Evolutionary conservation across 495 filamentous ascomycete species (phyloP).

Genomic region (Paragyromitra xinjiangensis): DNA sequence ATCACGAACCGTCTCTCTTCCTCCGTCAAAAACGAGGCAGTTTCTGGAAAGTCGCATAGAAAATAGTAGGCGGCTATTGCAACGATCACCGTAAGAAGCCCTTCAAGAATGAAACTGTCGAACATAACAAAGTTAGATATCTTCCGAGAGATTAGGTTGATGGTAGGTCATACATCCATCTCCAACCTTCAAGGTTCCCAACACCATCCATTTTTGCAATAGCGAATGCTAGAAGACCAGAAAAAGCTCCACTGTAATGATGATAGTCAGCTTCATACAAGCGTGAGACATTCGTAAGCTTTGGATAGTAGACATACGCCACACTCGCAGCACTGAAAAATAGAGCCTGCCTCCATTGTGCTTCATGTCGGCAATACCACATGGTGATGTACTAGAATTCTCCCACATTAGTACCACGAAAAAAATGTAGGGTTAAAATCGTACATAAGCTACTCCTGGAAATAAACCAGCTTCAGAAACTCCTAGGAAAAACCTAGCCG

Average conservation of each 20-base stretch:
- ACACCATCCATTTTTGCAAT: constrained; percentile 75
- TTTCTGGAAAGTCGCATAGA: constrained; percentile 77
- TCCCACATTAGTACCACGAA: constrained; percentile 1
- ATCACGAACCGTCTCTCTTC: constrained; percentile 79
- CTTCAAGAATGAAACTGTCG: constrained; percentile 64
- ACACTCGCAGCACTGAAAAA: constrained; percentile 74
- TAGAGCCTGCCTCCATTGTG: constrained; percentile 69
- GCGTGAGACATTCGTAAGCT: neutral
- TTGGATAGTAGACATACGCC: constrained; percentile 56
- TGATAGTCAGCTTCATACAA: neutral
- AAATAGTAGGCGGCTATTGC: constrained; percentile 77
- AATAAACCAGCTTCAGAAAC: constrained; percentile 67
- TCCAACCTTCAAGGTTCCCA: constrained; percentile 62
- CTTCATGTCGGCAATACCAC: constrained; percentile 71
- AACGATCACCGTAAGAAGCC: constrained; percentile 73
- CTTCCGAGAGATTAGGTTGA: neutral
- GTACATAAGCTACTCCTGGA: constrained; percentile 65
- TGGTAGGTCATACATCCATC: constrained; percentile 62
- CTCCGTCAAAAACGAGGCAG: constrained; percentile 71
- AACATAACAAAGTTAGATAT: constrained; percentile 1
- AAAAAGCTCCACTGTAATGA: constrained; percentile 67
- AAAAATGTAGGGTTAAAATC: constrained; percentile 60
- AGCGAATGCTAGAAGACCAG: constrained; percentile 71
- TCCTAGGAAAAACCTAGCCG: constrained; percentile 70
- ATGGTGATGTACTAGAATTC: constrained; percentile 62